Conservation (phyloP, 495 filamentous ascomycete genomes). For the Penicillium pulvis region DNA sequence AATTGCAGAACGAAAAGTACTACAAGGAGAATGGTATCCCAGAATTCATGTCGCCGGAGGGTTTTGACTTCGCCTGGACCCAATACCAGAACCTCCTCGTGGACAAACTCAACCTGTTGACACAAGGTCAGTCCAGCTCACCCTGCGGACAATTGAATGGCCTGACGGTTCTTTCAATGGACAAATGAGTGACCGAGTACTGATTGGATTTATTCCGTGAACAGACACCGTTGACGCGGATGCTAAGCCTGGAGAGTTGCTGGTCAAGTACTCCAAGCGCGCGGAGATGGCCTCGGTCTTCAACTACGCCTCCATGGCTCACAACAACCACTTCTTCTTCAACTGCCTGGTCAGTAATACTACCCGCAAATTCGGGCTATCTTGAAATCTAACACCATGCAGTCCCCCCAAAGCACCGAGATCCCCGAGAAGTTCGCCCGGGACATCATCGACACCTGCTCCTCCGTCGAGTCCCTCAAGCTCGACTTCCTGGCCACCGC, state of each 20-base stretch:
- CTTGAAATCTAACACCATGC: slow-evolving; percentile 1
- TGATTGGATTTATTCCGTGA: background rate
- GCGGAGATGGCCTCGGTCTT: slow-evolving; percentile 75
- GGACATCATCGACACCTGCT: slow-evolving; percentile 66
- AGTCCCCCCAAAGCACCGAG: slow-evolving; percentile 51
- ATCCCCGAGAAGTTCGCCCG: slow-evolving; percentile 51
- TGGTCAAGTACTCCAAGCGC: slow-evolving; percentile 76
- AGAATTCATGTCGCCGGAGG: slow-evolving; percentile 64
- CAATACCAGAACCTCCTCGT: slow-evolving; percentile 76
- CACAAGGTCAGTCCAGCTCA: slow-evolving; percentile 60
- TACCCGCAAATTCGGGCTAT: background rate
- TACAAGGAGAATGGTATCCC: slow-evolving; percentile 63
- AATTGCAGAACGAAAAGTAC: slow-evolving; percentile 54
- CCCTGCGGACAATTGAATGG: slow-evolving; percentile 11
- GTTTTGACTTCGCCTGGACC: slow-evolving; percentile 76
- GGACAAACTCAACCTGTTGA: slow-evolving; percentile 72
- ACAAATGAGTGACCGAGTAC: background rate
- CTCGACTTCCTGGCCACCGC: slow-evolving; percentile 80
- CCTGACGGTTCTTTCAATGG: background rate
- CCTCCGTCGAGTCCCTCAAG: slow-evolving; percentile 77
- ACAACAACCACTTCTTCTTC: slow-evolving; percentile 99
- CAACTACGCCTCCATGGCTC: slow-evolving; percentile 94
- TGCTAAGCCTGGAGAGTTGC: slow-evolving; percentile 61
- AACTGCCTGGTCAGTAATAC: slow-evolving; percentile 53
- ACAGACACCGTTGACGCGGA: slow-evolving; percentile 59